Conservation (phyloP, 768 basidiomycete genomes). For the Mycena galopus region DNA sequence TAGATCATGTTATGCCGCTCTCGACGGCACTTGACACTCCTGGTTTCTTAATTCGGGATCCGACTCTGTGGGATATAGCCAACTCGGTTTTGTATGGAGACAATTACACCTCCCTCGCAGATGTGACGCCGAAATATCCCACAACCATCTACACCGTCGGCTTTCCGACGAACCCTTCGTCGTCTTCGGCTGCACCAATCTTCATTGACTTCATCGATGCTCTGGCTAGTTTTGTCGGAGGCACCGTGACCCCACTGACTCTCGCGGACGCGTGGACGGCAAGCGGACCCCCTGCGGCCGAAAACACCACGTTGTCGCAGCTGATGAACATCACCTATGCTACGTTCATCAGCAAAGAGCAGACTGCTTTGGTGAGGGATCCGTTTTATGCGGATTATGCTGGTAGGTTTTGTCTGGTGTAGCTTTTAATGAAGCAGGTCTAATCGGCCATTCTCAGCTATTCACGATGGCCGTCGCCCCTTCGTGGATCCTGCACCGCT, state of each 20-base stretch:
- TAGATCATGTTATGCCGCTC: slow-evolving; percentile 24
- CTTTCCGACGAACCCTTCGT: slow-evolving; percentile 18
- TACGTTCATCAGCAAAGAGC: slow-evolving; percentile 23
- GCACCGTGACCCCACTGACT: slow-evolving; percentile 6
- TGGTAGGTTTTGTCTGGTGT: slow-evolving; percentile 6
- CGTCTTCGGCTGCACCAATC: slow-evolving; percentile 14
- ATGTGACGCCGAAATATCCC: slow-evolving; percentile 21
- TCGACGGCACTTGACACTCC: slow-evolving; percentile 22
- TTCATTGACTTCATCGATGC: slow-evolving; percentile 14
- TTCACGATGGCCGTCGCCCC: slow-evolving; percentile 17
- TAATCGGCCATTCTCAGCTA: slow-evolving; percentile 2
- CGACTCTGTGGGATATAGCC: slow-evolving; percentile 22
- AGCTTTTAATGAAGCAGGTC: not conserved
- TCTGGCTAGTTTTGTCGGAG: slow-evolving; percentile 16
- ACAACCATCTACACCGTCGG: slow-evolving; percentile 18
- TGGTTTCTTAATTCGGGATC: slow-evolving; percentile 21
- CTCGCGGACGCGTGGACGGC: slow-evolving; percentile 13
- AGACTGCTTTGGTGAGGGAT: slow-evolving; percentile 16
- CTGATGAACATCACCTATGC: slow-evolving; percentile 23
- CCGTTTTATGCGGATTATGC: slow-evolving; percentile 23
- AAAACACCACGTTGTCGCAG: slow-evolving; percentile 21
- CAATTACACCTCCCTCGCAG: slow-evolving; percentile 22
- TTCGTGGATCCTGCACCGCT: slow-evolving; percentile 21
- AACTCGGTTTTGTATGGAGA: slow-evolving; percentile 21
- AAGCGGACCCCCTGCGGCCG: slow-evolving; percentile 12